Evolutionary conservation across 768 basidiomycete genomes (phyloP), one percentile per base, ranked within the genome.

Genomic region (Lyophyllum decastes): DNA sequence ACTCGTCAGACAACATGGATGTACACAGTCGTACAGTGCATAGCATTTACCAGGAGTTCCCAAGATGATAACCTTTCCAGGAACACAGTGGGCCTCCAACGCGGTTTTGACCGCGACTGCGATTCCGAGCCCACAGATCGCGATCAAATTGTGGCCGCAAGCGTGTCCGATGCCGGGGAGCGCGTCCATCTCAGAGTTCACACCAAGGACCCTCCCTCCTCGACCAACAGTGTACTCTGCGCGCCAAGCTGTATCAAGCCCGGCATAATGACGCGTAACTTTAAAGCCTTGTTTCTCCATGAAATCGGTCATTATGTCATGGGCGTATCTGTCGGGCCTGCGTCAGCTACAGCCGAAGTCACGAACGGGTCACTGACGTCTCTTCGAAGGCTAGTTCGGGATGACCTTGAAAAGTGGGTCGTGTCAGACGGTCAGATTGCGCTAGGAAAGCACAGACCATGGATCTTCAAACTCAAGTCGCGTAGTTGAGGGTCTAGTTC

Each of bases 81-180:
- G 64, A 44, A 88, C 76, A 63, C 83, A 73, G 68, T 86, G 83
- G 52, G 80, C 76, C 70, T 85, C 74, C 59, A 93, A 68, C 25
- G 87, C 90, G 51, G 84, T 79, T 68, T 87, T 88, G 52, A 92
- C 78, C 33, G 88, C 88, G 54, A 94, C 70, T 27, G 90, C 90
- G 44, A 87, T 76, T 35, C 87, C 92, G 33, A 90, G 84, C 40
- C 90, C 91, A 61, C 85, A 83, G 64, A 87, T 82, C 46, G 91
- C 91, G 62, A 92, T 92, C 60, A 94, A 78, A 70, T 93, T 92
- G 71, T 94, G 91, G 0, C 91, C 91, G 66, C 91, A 93, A 0
- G 83, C 89, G 68, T 86, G 77, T 70, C 86, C 72, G 76, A 89
- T 74, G 8, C 82, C 79, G 35, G 70, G 73, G 21, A 86, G 72